Percentiles rank a stretch among this genome's conserved stretches.
phyloP scores from a whole-genome alignment of 2,329 filamentous ascomycete species.

The Paecilomyces niveus region DNA sequence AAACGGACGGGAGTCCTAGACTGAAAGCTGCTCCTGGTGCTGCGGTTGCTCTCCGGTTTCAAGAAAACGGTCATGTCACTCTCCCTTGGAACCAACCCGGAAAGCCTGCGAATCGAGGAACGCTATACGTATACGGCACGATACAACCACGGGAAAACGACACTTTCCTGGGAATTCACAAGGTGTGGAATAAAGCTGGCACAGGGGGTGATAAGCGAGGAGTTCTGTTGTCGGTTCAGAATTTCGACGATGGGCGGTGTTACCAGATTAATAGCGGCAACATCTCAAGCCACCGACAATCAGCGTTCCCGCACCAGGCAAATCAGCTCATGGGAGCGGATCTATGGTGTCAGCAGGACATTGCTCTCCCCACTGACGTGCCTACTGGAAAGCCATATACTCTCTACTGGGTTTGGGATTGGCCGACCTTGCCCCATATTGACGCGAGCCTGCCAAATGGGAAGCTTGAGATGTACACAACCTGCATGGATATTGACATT shows the following conservation, averaged over 20 bases:
- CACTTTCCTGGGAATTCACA: constrained; percentile 58
- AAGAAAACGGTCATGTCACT: constrained; percentile 72
- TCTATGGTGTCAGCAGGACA: constrained; percentile 73
- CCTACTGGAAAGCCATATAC: constrained; percentile 62
- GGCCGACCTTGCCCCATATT: constrained; percentile 53
- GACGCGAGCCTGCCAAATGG: constrained; percentile 32
- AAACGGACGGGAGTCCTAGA: constrained; percentile 54
- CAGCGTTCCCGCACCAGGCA: constrained; percentile 45
- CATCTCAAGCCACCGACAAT: constrained; percentile 55
- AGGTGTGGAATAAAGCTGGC: constrained; percentile 71
- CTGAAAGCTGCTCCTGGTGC: constrained; percentile 57
- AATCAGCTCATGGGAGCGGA: constrained; percentile 51
- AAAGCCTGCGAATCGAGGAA: constrained; percentile 61
- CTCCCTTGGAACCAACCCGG: constrained; percentile 48
- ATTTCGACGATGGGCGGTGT: constrained; percentile 87
- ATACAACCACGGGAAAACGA: constrained; percentile 52
- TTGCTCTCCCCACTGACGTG: constrained; percentile 64
- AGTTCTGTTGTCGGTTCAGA: constrained; percentile 64
- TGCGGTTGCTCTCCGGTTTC: constrained; percentile 59
- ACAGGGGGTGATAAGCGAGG: constrained; percentile 75
- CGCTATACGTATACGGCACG: constrained; percentile 70
- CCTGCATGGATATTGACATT: constrained; percentile 43
- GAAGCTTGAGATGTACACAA: constrained; percentile 42
- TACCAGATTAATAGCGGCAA: constrained; percentile 63
- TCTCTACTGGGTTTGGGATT: constrained; percentile 96